phyloP scores from a whole-genome alignment of 768 basidiomycete species.

The Rhizopogon vesiculosus region DNA sequence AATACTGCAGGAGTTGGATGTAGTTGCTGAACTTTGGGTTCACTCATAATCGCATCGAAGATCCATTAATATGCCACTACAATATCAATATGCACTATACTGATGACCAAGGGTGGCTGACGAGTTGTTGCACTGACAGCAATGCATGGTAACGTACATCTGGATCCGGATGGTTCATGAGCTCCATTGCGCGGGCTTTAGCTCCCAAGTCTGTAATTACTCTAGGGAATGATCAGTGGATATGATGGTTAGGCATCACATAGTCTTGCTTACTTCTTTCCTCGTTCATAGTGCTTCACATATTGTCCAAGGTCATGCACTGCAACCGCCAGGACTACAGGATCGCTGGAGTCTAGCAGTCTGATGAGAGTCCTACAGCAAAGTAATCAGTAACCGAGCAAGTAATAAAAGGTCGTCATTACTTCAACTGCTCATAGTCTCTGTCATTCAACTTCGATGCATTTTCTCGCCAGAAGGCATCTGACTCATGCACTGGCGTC shows the following conservation, averaged over 20 bases:
- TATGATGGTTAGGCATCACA: neutral
- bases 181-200: constrained; percentile 84
- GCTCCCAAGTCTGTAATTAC: constrained; percentile 80
- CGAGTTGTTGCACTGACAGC: constrained; percentile 84
- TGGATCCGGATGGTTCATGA: constrained; percentile 85
- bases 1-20: constrained; percentile 65
- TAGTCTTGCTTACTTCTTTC: constrained; percentile 69
- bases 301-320: constrained; percentile 93
- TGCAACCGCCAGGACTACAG: constrained; percentile 84
- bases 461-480: constrained; percentile 98
- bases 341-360: constrained; percentile 63
- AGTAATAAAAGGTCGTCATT: constrained; percentile 8
- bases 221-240: constrained; percentile 33
- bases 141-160: constrained; percentile 93
- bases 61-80: neutral
- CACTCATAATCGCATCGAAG: constrained; percentile 15
- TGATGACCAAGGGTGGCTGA: constrained; percentile 82
- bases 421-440: constrained; percentile 85
- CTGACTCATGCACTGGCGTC: constrained; percentile 95
- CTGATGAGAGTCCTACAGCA: constrained; percentile 62
- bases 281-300: constrained; percentile 85
- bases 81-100: constrained; percentile 26
- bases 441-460: constrained; percentile 81
- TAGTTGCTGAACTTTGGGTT: constrained; percentile 71
- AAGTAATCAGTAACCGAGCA: neutral